Evolutionary conservation across 495 filamentous ascomycete genomes (phyloP).

Genomic region (Neurospora sp.): DNA sequence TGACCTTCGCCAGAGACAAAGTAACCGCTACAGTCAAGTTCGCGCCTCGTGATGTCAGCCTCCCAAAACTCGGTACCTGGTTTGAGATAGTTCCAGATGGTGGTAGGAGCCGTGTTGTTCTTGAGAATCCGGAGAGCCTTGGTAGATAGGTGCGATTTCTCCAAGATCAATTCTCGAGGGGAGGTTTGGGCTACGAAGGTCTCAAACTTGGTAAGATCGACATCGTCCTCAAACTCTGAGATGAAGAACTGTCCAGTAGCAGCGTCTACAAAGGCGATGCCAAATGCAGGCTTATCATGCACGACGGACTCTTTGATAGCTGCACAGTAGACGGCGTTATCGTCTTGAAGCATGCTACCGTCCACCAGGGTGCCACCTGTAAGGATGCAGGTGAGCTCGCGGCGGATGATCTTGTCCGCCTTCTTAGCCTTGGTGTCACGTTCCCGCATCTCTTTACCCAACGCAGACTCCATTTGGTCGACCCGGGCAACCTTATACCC

Average conservation of each 20-base stretch:
- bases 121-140: constrained; percentile 90
- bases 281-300: constrained; percentile 74
- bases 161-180: constrained; percentile 81
- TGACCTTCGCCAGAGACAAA: constrained; percentile 57
- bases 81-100: constrained; percentile 92
- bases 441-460: constrained; percentile 98
- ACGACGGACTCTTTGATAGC: constrained; percentile 84
- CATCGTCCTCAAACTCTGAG: constrained; percentile 84
- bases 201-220: constrained; percentile 94
- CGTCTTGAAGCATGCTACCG: constrained; percentile 92
- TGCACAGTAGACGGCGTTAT: constrained; percentile 94
- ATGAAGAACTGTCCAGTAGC: constrained; percentile 93
- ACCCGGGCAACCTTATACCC: constrained; percentile 94
- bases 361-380: constrained; percentile 92
- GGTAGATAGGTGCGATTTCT: constrained; percentile 75
- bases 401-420: constrained; percentile 85
- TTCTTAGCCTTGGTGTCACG: constrained; percentile 48
- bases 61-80: constrained; percentile 87
- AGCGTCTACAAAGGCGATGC: constrained; percentile 89
- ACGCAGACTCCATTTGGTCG: constrained; percentile 88
- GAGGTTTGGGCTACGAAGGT: constrained; percentile 91
- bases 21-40: constrained; percentile 74
- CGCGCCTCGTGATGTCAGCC: constrained; percentile 67
- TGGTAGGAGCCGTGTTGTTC: constrained; percentile 86
- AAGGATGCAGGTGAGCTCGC: constrained; percentile 84